Evolutionary conservation across 1,284 basidiomycete species (phyloP), one percentile per base, ranked within the genome.

Genomic region (Salmacisia buchloeana): DNA sequence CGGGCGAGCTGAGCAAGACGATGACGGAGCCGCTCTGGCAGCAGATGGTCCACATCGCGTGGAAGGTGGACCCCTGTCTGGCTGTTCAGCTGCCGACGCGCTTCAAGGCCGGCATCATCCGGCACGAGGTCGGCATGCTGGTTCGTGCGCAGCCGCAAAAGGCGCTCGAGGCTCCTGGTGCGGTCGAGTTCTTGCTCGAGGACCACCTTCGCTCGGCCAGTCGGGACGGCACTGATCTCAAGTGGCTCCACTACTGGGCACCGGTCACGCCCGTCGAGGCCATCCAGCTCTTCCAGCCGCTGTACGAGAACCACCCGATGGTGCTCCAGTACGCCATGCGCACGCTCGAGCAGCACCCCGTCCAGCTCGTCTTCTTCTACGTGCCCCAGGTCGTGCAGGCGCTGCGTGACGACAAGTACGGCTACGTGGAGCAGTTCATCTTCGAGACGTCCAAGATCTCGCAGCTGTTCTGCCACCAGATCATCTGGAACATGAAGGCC

Each of bases 401-500:
- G 2, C 84, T 99, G 21, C 86, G 88, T 23, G 84, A 92, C 6
- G 94, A 94, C 90, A 75, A 69, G 84, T 76, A 63, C 49, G 75
- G 92, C 56, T 98, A 98, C 81, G 92, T 98, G 31, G 87, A 89
- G 69, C 87, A 89, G 31, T 99, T 97, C 83, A 93, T 98, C 75
- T 94, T 94, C 71, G 93, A 97, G 82, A 97, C 94, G 0, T 90
- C 94, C 12, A 94, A 93, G 82, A 92, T 98, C 67, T 97, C 94
- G 3, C 94, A 97, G 80, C 82, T 94, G 10, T 99, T 99, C 84
- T 99, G 96, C 78, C 96, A 99, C 80, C 96, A 99, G 82, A 98
- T 98, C 68, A 92, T 99, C 69, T 99, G 96, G 96, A 99, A 98
- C 81, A 98, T 98, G 96, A 96, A 96, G 77, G 96, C 96, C 3